Evolutionary conservation across 768 basidiomycete genomes (phyloP).

Genomic region (Lepiota venenata): DNA sequence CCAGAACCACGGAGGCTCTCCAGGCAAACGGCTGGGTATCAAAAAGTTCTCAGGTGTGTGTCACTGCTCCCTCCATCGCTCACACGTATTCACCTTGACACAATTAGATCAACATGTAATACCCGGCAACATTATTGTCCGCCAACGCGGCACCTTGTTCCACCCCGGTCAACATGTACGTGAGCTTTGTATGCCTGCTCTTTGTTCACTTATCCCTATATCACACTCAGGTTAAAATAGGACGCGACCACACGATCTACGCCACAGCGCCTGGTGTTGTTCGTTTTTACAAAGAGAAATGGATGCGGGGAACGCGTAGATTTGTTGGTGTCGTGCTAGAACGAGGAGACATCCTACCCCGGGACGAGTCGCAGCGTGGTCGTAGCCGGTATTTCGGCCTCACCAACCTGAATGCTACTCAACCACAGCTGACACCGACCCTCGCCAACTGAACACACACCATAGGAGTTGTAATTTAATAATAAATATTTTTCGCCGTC

Average conservation of each 20-base stretch:
- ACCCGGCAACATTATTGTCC: slow-evolving; percentile 94
- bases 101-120: slow-evolving; percentile 81
- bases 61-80: slow-evolving; percentile 1
- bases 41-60: slow-evolving; percentile 92
- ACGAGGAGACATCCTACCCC: slow-evolving; percentile 82
- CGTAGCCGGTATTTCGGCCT: slow-evolving; percentile 84
- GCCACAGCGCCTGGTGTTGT: slow-evolving; percentile 89
- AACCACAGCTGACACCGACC: background rate
- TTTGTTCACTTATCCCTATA: slow-evolving; percentile 9
- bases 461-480: slow-evolving; percentile 7
- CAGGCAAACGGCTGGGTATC: slow-evolving; percentile 90
- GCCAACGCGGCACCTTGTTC: slow-evolving; percentile 91
- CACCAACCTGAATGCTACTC: slow-evolving; percentile 51
- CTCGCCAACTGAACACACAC: background rate
- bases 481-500: slow-evolving; percentile 3
- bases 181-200: slow-evolving; percentile 8
- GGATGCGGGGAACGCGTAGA: slow-evolving; percentile 68
- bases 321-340: slow-evolving; percentile 83
- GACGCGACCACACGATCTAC: slow-evolving; percentile 93
- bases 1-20: slow-evolving; percentile 89
- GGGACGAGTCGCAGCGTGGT: slow-evolving; percentile 69
- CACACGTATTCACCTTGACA: slow-evolving; percentile 9
- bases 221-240: slow-evolving; percentile 73
- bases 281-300: slow-evolving; percentile 87
- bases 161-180: slow-evolving; percentile 92